phyloP scores from a whole-genome alignment of 1,284 basidiomycete genomes.

The Malassezia brasiliensis region DNA sequence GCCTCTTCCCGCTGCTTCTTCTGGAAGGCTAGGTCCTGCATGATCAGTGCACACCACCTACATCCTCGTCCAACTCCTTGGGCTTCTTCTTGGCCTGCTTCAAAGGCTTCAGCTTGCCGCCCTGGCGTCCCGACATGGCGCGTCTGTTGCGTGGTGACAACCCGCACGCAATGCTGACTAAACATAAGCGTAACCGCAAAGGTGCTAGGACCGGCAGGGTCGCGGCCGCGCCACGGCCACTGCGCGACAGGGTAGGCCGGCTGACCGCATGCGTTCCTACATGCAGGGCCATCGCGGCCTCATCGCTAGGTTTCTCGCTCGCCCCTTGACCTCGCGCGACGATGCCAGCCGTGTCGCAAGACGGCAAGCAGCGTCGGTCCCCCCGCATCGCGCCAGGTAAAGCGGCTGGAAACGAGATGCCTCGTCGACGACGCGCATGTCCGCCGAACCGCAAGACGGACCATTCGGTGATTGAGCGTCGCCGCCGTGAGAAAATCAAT shows the following conservation, averaged over 20 bases:
- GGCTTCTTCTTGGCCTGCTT: constrained; percentile 38
- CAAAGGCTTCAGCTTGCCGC: constrained; percentile 41
- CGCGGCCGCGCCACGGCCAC: neutral
- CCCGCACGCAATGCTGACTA: neutral
- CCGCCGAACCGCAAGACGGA: constrained; percentile 41
- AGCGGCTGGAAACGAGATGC: too few relatives aligned
- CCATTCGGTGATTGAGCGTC: constrained; percentile 44
- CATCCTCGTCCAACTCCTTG: constrained; percentile 40
- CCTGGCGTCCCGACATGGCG: constrained; percentile 37
- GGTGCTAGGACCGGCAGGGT: neutral
- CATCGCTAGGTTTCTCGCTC: too few relatives aligned
- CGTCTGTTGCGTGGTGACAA: neutral
- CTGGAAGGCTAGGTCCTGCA: constrained; percentile 35
- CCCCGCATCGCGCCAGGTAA: too few relatives aligned
- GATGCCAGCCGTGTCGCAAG: too few relatives aligned
- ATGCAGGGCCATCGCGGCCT: too few relatives aligned
- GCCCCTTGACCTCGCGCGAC: too few relatives aligned
- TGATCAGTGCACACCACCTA: constrained; percentile 17
- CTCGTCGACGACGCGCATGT: constrained; percentile 20
- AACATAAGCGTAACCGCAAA: neutral
- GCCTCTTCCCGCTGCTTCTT: constrained; percentile 40
- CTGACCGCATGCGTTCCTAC: too few relatives aligned
- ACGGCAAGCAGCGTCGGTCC: too few relatives aligned
- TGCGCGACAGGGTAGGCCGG: neutral
- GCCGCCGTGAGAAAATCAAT: constrained; percentile 47